A percentile compares a stretch with the other conserved stretches of the same genome.
Evolutionary conservation across 257 asterid species (phyloP).

Genomic region (Mitragyna speciosa): DNA sequence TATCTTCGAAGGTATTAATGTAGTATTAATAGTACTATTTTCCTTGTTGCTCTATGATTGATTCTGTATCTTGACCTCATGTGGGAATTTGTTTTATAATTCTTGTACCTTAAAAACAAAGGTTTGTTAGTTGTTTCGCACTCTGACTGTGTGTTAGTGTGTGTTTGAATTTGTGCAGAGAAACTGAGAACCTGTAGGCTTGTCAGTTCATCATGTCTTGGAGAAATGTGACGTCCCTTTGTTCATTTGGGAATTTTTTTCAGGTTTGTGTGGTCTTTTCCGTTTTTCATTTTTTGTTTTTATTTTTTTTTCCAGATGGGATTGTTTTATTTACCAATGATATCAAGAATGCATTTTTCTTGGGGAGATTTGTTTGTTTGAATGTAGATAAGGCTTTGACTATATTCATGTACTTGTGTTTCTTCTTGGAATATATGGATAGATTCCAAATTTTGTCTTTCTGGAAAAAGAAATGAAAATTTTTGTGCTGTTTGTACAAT

Average conservation of each 20-base stretch:
- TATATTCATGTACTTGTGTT: not conserved
- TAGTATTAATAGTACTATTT: not conserved
- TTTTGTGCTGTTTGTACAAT: not conserved
- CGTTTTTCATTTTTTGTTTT: too few species aligned
- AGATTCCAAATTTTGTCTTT: not conserved
- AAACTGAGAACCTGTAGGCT: not conserved
- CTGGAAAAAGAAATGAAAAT: not conserved
- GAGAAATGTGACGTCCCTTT: slow-evolving; percentile 44
- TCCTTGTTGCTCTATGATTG: not conserved
- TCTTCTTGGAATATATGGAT: not conserved
- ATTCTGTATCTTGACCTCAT: not conserved
- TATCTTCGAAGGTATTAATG: not conserved
- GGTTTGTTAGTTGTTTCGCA: not conserved
- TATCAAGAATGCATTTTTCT: slow-evolving; percentile 6
- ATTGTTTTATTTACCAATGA: not conserved
- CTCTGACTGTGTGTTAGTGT: not conserved
- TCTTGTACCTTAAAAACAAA: not conserved
- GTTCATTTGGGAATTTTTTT: slow-evolving; percentile 52
- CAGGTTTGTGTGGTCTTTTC: slow-evolving; percentile 49
- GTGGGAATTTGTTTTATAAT: not conserved
- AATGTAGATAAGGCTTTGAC: not conserved
- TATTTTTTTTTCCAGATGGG: not conserved
- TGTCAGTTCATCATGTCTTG: slow-evolving; percentile 41
- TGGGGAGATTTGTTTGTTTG: not conserved
- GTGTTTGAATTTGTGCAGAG: not conserved